phyloP scores from a whole-genome alignment of 2,329 filamentous ascomycete genomes.

The Cladosporium sp. region DNA sequence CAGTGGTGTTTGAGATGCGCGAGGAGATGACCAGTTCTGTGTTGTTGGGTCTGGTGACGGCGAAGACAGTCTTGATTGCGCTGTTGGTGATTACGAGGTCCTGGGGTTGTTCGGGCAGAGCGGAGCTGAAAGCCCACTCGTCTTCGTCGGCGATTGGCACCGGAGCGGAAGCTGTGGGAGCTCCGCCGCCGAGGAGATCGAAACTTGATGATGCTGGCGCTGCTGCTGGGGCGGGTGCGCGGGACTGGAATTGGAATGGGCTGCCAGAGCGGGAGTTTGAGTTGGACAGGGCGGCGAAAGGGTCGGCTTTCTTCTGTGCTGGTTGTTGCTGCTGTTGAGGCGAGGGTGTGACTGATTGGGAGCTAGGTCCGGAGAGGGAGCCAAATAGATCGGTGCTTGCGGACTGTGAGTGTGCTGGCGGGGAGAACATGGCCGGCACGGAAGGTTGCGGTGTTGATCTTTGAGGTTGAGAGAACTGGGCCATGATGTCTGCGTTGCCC shows the following conservation, averaged over 20 bases:
- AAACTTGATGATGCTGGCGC: conserved; percentile 26
- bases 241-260: conserved; percentile 51
- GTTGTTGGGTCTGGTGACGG: conserved; percentile 61
- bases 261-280: conserved; percentile 54
- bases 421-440: conserved; percentile 30
- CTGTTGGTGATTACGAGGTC: conserved; percentile 67
- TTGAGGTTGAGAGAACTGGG: conserved; percentile 35
- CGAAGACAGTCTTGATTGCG: conserved; percentile 68
- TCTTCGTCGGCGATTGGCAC: conserved; percentile 59
- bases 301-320: conserved; percentile 49
- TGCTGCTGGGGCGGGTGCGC: conserved; percentile 33
- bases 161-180: conserved; percentile 36
- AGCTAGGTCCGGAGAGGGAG: conserved; percentile 50
- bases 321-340: conserved; percentile 33
- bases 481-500: conserved; percentile 35
- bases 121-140: conserved; percentile 91
- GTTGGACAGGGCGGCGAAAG: conserved; percentile 58
- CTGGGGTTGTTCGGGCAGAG: conserved; percentile 68
- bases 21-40: conserved; percentile 68
- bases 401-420: conserved; percentile 36
- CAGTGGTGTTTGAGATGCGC: conserved; percentile 79
- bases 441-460: conserved; percentile 24
- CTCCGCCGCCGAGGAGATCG: conserved; percentile 33
- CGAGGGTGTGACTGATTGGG: conserved; percentile 52
- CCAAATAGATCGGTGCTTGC: conserved; percentile 60